Base-by-base conservation (phyloP, 768 basidiomycete genomes). In the Psilocybe cyanescens region DNA sequence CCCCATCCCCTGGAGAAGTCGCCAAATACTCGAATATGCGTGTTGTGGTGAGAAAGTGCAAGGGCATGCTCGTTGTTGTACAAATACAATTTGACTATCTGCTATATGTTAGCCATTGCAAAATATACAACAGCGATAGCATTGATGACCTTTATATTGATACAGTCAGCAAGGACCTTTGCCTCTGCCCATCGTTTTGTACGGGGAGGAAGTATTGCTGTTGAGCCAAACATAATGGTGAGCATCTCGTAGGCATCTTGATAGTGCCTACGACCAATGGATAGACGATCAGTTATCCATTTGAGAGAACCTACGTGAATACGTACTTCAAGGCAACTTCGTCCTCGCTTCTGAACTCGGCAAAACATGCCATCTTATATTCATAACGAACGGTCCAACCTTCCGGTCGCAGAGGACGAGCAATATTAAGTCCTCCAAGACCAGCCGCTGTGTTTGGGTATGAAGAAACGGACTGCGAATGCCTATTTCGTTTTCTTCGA, bases 101-200 rank as follows among this genome's bases (percentile, higher is more conserved):
- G 65, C 30, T 17, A 55, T 44, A 29, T 14, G 31, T 47, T 5
- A 29, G 51, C 29, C 39, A 56, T 41, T 24, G 56, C 17, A 24
- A 24, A 14, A 8, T n/a, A 39, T 48, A 11, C 17, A 56, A 5
- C 24, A 17, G 47, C 11, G 4, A 19, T 6, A 8, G 12, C 12
- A 61, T 31, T 8, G 62, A 75, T 58, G 62, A 93, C 95, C 80
- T 97, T 96, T 71, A 97, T 80, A 60, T 89, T 92, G 63, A 98
- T 89, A 65, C 94, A 92, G 71, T 99, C 97, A 0, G 94, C 95
- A 2, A 99, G 82, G 1, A 99, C 97, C 73, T 96, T 97, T 3
- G 97, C 97, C 74, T 99, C 97, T 14, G 96, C 95, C 97, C 97
- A 99, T 31, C 97, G 84, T 72, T 99, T 99, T 1, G 95, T 98